phyloP scores from a whole-genome alignment of 495 filamentous ascomycete species.

The Penicillium coprophilum region DNA sequence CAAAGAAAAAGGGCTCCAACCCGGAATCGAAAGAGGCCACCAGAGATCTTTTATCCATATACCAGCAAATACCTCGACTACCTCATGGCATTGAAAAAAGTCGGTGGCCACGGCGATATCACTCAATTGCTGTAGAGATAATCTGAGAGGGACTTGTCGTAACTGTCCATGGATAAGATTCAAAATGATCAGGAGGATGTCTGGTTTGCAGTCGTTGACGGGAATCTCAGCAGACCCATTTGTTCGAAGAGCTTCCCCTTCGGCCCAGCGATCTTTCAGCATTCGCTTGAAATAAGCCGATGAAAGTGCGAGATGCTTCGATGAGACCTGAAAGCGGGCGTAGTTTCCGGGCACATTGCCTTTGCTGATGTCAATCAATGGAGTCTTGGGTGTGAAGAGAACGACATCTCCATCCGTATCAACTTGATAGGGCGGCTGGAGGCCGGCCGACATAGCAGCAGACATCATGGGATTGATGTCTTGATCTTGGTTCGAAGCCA shows the following conservation, averaged over 20 bases:
- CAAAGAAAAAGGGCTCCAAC: too few species aligned
- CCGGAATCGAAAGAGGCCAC: too few species aligned
- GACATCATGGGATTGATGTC: neutral
- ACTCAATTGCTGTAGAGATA: neutral
- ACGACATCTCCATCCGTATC: conserved; percentile 3
- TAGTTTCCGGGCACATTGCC: neutral
- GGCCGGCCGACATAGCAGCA: neutral
- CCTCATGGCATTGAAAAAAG: conserved; percentile 3
- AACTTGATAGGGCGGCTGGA: neutral
- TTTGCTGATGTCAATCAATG: neutral
- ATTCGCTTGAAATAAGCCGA: neutral
- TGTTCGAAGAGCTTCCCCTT: neutral
- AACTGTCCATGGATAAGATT: conserved; percentile 1
- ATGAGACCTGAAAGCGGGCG: conserved; percentile 1
- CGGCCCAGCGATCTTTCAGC: neutral
- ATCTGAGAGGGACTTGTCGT: neutral
- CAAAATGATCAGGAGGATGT: neutral
- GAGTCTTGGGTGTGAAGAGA: neutral
- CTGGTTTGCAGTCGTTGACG: neutral
- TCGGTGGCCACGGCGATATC: neutral
- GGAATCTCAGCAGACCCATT: neutral
- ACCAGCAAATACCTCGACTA: neutral
- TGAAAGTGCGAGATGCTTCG: neutral
- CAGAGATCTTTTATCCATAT: neutral
- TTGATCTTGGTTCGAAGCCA: neutral